Evolutionary conservation across 2,329 filamentous ascomycete genomes (phyloP).

Genomic region (Fusarium oxysporum): DNA sequence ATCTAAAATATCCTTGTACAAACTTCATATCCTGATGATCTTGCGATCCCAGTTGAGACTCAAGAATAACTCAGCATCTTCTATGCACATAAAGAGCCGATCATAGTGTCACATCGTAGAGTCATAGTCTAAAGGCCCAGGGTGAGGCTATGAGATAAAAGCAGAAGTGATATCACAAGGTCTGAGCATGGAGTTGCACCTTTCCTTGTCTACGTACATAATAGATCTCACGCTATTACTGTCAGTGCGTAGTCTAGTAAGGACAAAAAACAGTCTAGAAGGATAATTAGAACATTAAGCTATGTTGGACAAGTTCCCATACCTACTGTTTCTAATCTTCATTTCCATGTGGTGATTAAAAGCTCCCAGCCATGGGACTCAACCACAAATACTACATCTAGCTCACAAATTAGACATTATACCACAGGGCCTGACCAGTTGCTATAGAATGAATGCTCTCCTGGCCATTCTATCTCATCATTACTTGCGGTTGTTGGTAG

Average conservation of each 20-base stretch:
- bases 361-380: background rate
- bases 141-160: background rate
- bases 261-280: background rate
- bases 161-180: background rate
- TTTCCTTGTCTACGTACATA: background rate
- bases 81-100: accelerated
- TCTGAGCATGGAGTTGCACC: background rate
- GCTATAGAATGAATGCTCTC: background rate
- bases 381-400: background rate
- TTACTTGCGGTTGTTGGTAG: background rate
- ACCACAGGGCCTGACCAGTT: background rate
- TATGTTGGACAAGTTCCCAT: background rate
- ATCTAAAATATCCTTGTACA: accelerated
- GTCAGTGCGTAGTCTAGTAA: background rate
- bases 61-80: background rate
- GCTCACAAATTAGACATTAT: background rate
- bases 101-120: background rate
- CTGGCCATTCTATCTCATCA: too few species aligned
- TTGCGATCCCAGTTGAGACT: too few species aligned
- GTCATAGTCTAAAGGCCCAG: background rate
- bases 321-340: background rate
- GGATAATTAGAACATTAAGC: background rate
- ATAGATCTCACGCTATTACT: background rate
- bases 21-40: too few species aligned
- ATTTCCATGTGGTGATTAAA: background rate